phyloP scores from a whole-genome alignment of 2,329 filamentous ascomycete species.

The Thelonectria discophora region DNA sequence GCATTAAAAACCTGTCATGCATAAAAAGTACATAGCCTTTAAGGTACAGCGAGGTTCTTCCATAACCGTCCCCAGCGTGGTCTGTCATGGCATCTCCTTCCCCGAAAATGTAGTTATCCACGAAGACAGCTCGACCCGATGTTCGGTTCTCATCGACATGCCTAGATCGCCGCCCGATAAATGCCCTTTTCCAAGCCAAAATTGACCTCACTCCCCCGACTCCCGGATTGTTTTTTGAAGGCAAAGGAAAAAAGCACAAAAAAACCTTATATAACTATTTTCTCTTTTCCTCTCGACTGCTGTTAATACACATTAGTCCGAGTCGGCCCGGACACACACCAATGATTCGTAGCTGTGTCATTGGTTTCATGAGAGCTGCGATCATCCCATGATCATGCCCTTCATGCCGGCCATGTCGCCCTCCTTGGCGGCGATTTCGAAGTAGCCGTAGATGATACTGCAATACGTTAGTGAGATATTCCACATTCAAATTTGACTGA shows the following conservation, averaged over 20 bases:
- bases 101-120: slow-evolving; percentile 25
- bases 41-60: slow-evolving; percentile 35
- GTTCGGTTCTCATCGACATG: slow-evolving; percentile 36
- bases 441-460: slow-evolving; percentile 99
- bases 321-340: slow-evolving; percentile 21
- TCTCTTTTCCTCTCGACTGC: slow-evolving; percentile 38
- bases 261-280: slow-evolving; percentile 43
- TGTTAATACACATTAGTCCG: slow-evolving; percentile 42
- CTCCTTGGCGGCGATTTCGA: slow-evolving; percentile 98
- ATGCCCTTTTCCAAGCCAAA: slow-evolving; percentile 32
- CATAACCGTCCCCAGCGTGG: slow-evolving; percentile 17
- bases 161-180: slow-evolving; percentile 36
- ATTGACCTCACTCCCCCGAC: slow-evolving; percentile 38
- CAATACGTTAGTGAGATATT: slow-evolving; percentile 43
- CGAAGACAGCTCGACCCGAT: slow-evolving; percentile 35
- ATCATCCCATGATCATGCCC: slow-evolving; percentile 76
- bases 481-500: slow-evolving; percentile 19
- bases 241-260: slow-evolving; percentile 39
- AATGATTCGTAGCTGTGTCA: slow-evolving; percentile 31
- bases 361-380: slow-evolving; percentile 28
- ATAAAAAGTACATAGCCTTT: slow-evolving; percentile 30
- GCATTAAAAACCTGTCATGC: slow-evolving; percentile 40
- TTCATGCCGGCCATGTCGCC: slow-evolving; percentile 89
- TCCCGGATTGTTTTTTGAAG: slow-evolving; percentile 35
- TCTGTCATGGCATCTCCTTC: slow-evolving; percentile 22